Evolutionary conservation across 1,284 basidiomycete species (phyloP).

Genomic region (Tremellales sp.): DNA sequence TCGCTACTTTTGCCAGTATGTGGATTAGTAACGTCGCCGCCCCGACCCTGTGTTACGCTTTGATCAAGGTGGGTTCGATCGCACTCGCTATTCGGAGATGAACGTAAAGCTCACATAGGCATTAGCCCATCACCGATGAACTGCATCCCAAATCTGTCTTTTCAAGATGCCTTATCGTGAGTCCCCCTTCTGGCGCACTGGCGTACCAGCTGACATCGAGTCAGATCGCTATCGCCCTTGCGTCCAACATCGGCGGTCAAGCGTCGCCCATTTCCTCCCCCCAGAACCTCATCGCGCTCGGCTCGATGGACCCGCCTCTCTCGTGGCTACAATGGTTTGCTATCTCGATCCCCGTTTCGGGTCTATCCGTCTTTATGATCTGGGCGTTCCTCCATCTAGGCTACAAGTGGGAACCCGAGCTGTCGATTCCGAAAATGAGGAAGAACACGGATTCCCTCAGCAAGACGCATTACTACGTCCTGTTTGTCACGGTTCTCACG

Average conservation of each 20-base stretch:
- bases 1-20: conserved; percentile 98
- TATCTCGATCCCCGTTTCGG: conserved; percentile 86
- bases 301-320: conserved; percentile 78
- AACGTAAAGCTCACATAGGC: conserved; percentile 1
- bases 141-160: conserved; percentile 84
- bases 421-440: conserved; percentile 76
- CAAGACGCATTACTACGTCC: conserved; percentile 85
- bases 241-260: conserved; percentile 97
- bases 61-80: conserved; percentile 70
- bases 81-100: background rate
- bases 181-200: conserved; percentile 31
- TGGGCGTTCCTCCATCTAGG: conserved; percentile 84
- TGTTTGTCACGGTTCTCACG: conserved; percentile 76
- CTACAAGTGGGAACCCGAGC: conserved; percentile 78
- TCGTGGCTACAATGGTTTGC: conserved; percentile 94
- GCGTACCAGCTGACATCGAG: background rate
- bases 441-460: conserved; percentile 77
- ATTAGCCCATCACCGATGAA: conserved; percentile 85
- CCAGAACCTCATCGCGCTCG: conserved; percentile 92
- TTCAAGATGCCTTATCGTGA: conserved; percentile 83
- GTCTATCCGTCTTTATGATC: conserved; percentile 77
- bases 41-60: conserved; percentile 94
- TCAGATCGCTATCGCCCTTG: conserved; percentile 90
- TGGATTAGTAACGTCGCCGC: conserved; percentile 99
- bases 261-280: conserved; percentile 89